These are phyloP conservation scores for Theobroma grandiflorum DNA, from an alignment of 441 rosid species.

Conservation along the genomic window DNA sequence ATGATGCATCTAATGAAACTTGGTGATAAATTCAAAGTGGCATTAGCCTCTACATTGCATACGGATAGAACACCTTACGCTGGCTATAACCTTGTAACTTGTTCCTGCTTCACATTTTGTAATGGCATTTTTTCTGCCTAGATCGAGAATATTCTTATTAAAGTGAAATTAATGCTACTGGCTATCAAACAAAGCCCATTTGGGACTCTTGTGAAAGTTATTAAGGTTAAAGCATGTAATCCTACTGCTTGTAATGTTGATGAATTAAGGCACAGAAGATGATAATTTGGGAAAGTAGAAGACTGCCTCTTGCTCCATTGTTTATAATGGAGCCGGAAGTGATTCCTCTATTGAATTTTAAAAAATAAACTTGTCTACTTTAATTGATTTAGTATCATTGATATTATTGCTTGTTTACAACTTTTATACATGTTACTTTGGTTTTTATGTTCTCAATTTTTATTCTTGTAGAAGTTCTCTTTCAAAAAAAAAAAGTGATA, in stretches of 20 bases:
- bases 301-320: background rate
- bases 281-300: slow-evolving; percentile 6
- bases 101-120: too few relatives aligned
- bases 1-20: too few relatives aligned
- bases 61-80: slow-evolving; percentile 20
- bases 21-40: too few relatives aligned
- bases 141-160: too few relatives aligned
- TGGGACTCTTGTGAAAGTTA: slow-evolving; percentile 84
- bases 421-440: too few relatives aligned
- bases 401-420: background rate
- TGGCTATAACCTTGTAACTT: slow-evolving; percentile 32
- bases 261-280: slow-evolving; percentile 23
- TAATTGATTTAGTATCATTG: background rate
- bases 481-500: too few relatives aligned
- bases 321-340: background rate
- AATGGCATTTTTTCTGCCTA: too few relatives aligned
- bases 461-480: too few relatives aligned
- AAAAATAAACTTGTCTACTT: background rate
- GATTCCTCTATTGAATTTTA: background rate
- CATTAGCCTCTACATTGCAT: too few relatives aligned
- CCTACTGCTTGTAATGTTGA: background rate
- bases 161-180: slow-evolving; percentile 28
- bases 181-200: slow-evolving; percentile 92
- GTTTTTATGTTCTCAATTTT: too few relatives aligned
- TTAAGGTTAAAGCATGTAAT: slow-evolving; percentile 58